Percentiles rank a stretch among this genome's conserved stretches.
These are phyloP conservation scores for Dryas alaskensis DNA, from an alignment of 306 rosid genomes.

Conservation along the genomic window DNA sequence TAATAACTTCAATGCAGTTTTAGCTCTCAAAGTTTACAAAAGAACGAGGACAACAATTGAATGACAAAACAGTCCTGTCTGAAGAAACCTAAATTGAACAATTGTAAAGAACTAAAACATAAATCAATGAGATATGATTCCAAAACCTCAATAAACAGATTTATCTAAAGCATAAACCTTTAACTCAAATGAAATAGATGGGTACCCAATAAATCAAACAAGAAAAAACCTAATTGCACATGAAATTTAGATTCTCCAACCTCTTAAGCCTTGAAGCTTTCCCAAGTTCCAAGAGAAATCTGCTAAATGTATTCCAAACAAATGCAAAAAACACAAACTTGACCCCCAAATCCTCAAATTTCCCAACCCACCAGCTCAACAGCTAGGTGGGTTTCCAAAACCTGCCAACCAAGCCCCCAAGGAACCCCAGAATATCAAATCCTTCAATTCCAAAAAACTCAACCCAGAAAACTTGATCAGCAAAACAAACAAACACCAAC, in stretches of 20 bases:
- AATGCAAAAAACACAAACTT: not conserved
- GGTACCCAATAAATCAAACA: conserved; percentile 8
- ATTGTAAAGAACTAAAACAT: not conserved
- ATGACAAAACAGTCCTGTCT: not conserved
- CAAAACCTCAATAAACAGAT: conserved; percentile 11
- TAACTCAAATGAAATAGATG: conserved; percentile 6
- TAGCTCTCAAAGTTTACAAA: conserved; percentile 5
- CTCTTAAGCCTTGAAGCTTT: conserved; percentile 1
- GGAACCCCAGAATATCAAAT: conserved; percentile 18
- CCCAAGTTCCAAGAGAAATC: conserved; percentile 7
- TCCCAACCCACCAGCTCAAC: conserved; percentile 21
- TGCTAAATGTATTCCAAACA: not conserved
- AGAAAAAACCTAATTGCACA: conserved; percentile 10
- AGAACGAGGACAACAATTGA: conserved; percentile 1
- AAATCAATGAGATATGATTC: conserved; percentile 8
- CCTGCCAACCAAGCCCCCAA: conserved; percentile 7
- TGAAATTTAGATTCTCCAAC: conserved; percentile 13
- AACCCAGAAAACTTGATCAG: not conserved
- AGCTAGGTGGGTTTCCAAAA: conserved; percentile 14
- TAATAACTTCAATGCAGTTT: not conserved
- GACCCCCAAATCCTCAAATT: conserved; percentile 14
- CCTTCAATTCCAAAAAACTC: not conserved
- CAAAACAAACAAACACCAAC: not conserved
- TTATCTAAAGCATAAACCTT: conserved; percentile 1
- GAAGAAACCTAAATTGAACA: not conserved